Conservation (phyloP, 2,329 filamentous ascomycete genomes). For the Phialophora verrucosa region DNA sequence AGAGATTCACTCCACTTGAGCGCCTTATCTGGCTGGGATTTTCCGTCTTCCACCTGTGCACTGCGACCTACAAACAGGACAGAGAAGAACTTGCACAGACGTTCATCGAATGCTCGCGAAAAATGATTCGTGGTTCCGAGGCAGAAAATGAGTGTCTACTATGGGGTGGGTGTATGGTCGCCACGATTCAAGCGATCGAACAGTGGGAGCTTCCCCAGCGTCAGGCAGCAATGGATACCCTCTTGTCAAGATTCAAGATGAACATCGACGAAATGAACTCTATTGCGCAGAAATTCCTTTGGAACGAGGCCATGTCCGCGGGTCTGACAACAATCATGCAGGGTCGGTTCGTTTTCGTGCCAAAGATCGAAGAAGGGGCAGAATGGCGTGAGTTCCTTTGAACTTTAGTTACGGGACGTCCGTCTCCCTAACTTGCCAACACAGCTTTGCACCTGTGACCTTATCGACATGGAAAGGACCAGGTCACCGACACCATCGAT, state of each 20-base stretch:
- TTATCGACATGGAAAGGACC: not conserved
- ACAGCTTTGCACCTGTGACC: not conserved
- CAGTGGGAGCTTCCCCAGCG: conserved; percentile 11
- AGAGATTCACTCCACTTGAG: conserved; percentile 22
- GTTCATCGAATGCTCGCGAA: conserved; percentile 24
- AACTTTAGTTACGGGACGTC: not conserved
- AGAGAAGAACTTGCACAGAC: conserved; percentile 22
- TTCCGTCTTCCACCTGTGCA: conserved; percentile 27
- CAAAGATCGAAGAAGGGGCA: conserved; percentile 8
- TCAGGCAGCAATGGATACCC: not conserved
- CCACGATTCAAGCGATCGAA: conserved; percentile 25
- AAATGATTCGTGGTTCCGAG: conserved; percentile 9
- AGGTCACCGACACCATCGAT: not conserved
- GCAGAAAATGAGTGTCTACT: conserved; percentile 26
- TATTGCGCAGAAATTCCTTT: conserved; percentile 25
- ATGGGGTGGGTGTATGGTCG: conserved; percentile 26
- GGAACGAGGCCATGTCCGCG: conserved; percentile 23
- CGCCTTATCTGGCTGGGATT: conserved; percentile 26
- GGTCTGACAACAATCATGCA: conserved; percentile 13
- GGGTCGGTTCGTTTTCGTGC: conserved; percentile 1
- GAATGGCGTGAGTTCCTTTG: conserved; percentile 9
- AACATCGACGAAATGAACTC: conserved; percentile 22
- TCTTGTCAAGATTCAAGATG: conserved; percentile 12
- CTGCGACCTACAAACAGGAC: conserved; percentile 22
- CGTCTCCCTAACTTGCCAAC: not conserved